Base-by-base conservation (phyloP, 805 yeast genomes). In the Grigorovia yakushimaensis region DNA sequence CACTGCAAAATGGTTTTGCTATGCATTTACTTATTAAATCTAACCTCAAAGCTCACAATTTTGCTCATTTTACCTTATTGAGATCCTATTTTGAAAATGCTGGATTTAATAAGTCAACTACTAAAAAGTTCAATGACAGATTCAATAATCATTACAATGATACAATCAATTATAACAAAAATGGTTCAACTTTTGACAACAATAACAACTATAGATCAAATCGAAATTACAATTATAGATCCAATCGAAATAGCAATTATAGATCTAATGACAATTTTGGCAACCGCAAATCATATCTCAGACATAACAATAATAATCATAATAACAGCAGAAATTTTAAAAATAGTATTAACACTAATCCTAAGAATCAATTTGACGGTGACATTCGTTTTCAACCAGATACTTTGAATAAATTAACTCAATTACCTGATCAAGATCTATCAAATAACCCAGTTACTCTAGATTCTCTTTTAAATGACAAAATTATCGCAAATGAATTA, bases 391-490 rank as follows among this genome's bases (percentile, higher is more conserved):
- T 52, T 22, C 48, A 49, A 41, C 49, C 45, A 30, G 22, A 51
- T 6, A 52, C 51, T 33, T 41, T 51, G 24, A 51, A 57, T 15
- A 56, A 54, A 36, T 43, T 58, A 42, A 47, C 53, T n/a, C 54
- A 54, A 33, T 51, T 54, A 10, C 50, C 51, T 9, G 41, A 40
- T 5, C 35, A 23, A 19, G 41, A 37, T 15, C 10, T 30, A 17
- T 44, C 20, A 18, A 37, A 39, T n/a, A 19, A 42, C 24, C 59
- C 56, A 20, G 52, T 60, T 1, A 63, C 67, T n/a, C 44, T 64
- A 17, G 59, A 57, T 39, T 51, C 55, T n/a, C 51, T 69, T 4
- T 44, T 54, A 22, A 61, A 62, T 2, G 61, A 62, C 8, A 60
- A 59, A 1, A 41, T 64, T 15, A 51, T 70, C 24, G 59, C 64